Evolutionary conservation across 805 yeast genomes (phyloP).

Genomic region (Wickerhamiella brachini): DNA sequence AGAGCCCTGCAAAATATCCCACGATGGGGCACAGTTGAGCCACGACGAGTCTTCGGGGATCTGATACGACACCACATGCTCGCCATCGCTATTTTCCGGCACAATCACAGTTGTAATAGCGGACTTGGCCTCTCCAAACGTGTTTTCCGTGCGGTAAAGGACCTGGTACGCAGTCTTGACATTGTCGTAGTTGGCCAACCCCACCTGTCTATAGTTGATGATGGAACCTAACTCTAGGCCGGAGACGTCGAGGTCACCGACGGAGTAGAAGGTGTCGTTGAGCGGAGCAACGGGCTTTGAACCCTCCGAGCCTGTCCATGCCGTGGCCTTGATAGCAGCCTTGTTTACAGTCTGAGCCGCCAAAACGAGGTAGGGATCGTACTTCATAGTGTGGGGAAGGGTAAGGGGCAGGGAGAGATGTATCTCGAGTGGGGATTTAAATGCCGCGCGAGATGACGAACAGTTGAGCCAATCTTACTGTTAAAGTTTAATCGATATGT

Average conservation of each 20-base stretch:
- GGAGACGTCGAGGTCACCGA: slow-evolving; percentile 3
- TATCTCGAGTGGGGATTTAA: not conserved
- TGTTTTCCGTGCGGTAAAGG: slow-evolving; percentile 8
- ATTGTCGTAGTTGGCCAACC: slow-evolving; percentile 6
- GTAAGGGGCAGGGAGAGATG: not conserved
- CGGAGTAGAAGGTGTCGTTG: slow-evolving; percentile 12
- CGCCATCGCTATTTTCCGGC: slow-evolving; percentile 4
- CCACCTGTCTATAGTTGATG: slow-evolving; percentile 10
- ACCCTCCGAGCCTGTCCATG: slow-evolving; percentile 12
- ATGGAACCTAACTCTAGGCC: slow-evolving; percentile 11
- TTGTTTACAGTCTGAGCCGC: not conserved
- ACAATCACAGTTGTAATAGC: slow-evolving; percentile 12
- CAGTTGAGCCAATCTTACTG: not conserved
- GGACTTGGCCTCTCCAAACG: slow-evolving; percentile 7
- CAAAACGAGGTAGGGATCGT: not conserved
- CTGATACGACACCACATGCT: slow-evolving; percentile 19
- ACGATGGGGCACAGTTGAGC: slow-evolving; percentile 21
- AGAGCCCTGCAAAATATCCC: slow-evolving; percentile 6
- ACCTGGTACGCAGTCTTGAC: slow-evolving; percentile 8
- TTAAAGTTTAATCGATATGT: not conserved
- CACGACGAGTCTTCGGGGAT: slow-evolving; percentile 19
- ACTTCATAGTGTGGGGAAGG: not conserved
- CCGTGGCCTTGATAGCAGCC: not conserved
- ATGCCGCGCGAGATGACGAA: not conserved
- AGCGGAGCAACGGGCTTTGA: slow-evolving; percentile 7